These are phyloP conservation scores for Paspalum vaginatum DNA, from an alignment of 176 grass and related monocot species.

Conservation along the genomic window DNA sequence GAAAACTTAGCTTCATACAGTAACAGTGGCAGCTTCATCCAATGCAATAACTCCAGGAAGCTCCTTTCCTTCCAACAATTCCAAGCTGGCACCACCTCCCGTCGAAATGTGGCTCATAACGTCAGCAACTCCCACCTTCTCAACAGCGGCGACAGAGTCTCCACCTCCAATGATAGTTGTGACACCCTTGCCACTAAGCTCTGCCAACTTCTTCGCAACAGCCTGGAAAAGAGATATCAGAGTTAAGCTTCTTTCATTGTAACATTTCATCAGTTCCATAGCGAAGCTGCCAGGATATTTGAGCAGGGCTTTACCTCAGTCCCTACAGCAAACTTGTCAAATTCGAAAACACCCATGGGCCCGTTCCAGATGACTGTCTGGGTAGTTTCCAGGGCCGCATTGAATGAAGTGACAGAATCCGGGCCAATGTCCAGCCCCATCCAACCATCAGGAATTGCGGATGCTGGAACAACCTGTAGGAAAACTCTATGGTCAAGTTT, in stretches of 20 bases:
- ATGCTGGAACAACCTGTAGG: constrained; percentile 55
- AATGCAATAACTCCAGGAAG: constrained; percentile 71
- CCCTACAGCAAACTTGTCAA: constrained; percentile 68
- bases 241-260: constrained; percentile 2
- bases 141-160: constrained; percentile 76
- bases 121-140: constrained; percentile 83
- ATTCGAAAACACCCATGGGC: constrained; percentile 82
- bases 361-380: constrained; percentile 80
- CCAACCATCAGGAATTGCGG: constrained; percentile 78
- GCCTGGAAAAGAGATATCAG: constrained; percentile 48
- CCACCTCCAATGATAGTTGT: constrained; percentile 83
- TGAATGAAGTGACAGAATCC: constrained; percentile 61
- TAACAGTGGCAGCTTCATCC: constrained; percentile 52
- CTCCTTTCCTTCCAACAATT: constrained; percentile 78
- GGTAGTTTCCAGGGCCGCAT: constrained; percentile 58
- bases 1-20: constrained; percentile 58
- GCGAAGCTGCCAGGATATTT: constrained; percentile 14
- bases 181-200: constrained; percentile 67
- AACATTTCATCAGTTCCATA: constrained; percentile 9
- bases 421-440: constrained; percentile 82
- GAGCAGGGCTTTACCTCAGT: constrained; percentile 52
- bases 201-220: constrained; percentile 73
- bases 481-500: constrained; percentile 26
- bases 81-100: constrained; percentile 75
- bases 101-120: constrained; percentile 89